Evolutionary conservation across 2,329 filamentous ascomycete genomes (phyloP).

Genomic region (Lecanosticta acicola): DNA sequence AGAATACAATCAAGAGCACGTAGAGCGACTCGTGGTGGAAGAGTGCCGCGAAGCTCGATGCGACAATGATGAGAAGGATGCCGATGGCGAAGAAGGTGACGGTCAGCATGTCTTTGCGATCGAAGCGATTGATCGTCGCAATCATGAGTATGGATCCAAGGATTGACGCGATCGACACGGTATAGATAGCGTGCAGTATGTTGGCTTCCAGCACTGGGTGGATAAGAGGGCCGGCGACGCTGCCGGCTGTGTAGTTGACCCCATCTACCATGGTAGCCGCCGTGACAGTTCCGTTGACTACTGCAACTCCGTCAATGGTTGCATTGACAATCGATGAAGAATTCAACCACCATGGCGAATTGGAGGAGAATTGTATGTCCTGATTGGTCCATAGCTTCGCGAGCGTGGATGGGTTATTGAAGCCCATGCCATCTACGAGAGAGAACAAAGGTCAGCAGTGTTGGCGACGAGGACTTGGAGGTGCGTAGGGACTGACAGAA

Average conservation of each 20-base stretch:
- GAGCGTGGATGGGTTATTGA: slow-evolving; percentile 20
- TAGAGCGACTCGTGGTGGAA: slow-evolving; percentile 32
- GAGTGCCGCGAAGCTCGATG: slow-evolving; percentile 38
- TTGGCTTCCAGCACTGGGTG: background rate
- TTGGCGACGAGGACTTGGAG: background rate
- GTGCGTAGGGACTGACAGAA: slow-evolving; percentile 10
- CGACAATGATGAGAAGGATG: slow-evolving; percentile 40
- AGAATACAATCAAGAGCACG: slow-evolving; percentile 38
- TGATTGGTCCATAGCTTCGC: slow-evolving; percentile 19
- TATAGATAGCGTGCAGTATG: slow-evolving; percentile 10
- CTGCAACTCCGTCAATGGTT: background rate
- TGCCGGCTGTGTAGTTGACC: background rate
- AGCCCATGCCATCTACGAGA: slow-evolving; percentile 17
- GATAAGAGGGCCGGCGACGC: slow-evolving; percentile 5
- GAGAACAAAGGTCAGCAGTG: slow-evolving; percentile 4
- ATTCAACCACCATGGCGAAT: slow-evolving; percentile 15
- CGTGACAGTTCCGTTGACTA: slow-evolving; percentile 8
- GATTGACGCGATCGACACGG: slow-evolving; percentile 36
- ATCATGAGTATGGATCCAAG: slow-evolving; percentile 40
- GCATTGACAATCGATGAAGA: no score
- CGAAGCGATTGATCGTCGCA: slow-evolving; percentile 35
- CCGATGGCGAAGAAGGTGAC: slow-evolving; percentile 41
- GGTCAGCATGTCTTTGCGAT: slow-evolving; percentile 41
- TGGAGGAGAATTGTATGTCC: slow-evolving; percentile 2
- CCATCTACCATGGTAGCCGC: no score